Base-by-base conservation (phyloP, 2,329 filamentous ascomycete genomes). In the Dothistroma septosporum region DNA sequence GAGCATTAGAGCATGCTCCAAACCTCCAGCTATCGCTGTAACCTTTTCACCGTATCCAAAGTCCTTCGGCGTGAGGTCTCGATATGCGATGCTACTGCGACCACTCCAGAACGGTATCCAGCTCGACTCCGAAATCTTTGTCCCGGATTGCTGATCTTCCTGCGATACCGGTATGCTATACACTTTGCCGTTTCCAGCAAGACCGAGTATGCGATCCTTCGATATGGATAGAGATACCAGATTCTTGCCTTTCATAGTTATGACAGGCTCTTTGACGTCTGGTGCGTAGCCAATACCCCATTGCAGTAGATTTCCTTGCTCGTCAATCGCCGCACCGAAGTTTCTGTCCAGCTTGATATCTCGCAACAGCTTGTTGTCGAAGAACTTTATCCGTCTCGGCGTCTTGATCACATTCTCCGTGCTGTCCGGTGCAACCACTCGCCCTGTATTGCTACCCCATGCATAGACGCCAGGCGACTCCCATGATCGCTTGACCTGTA, bases 401-500 rank as follows among this genome's bases (percentile, higher is more conserved):
- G 84, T 86, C 77, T 96, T 97, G 73, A 97, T 81, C 64, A 87
- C 83, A 32, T 80, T 65, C 58, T 96, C 92, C 55, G 88, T 83
- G 9, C 89, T 93, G 64, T 89, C 87, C 0, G 92, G 92, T 47
- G 92, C 92, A 41, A 90, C 90, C n/a, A 96, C 92, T 68, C 84
- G 84, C 62, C 92, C 91, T 16, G 80, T 79, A 70, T 99, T 99
- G 19, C 89, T 91, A 0, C 94, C 94, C 93, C 94, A 99, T 5
- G 89, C 86, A 76, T 96, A 97, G 0, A 97, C 89, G 1, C 92
- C 94, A 0, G 94, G 93, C 62, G 90, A 87, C 75, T 86, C 85
- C 80, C 85, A 83, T 75, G 90, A 95, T 72, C 85, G 86, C 77
- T 90, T 91, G 61, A 96, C 89, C 77, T 97, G 93, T 6, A 91